Conservation (phyloP, 2,329 filamentous ascomycete species). For the Beauveria asiatica region DNA sequence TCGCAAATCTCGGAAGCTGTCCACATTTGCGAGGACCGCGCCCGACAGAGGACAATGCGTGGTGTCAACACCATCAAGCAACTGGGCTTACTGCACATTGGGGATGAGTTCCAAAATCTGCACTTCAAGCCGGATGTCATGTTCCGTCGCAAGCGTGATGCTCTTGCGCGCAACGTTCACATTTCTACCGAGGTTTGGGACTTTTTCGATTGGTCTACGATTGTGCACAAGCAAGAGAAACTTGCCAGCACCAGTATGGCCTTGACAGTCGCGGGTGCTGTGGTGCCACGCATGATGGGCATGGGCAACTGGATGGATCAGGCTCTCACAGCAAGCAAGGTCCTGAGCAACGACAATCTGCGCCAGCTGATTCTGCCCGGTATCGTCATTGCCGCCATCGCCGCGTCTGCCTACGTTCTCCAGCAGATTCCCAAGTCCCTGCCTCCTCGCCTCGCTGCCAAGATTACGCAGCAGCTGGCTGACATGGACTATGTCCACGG, state of each 20-base stretch:
- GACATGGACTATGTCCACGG: conserved; percentile 87
- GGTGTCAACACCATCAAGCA: conserved; percentile 85
- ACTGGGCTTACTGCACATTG: conserved; percentile 79
- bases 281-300: conserved; percentile 74
- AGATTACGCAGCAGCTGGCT: conserved; percentile 72
- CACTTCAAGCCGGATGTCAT: conserved; percentile 88
- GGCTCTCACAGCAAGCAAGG: conserved; percentile 67
- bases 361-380: conserved; percentile 74
- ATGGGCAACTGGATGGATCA: conserved; percentile 86
- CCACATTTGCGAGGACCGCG: conserved; percentile 72
- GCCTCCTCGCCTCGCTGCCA: conserved; percentile 73
- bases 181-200: conserved; percentile 84
- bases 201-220: conserved; percentile 78
- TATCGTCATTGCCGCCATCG: conserved; percentile 63
- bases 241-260: conserved; percentile 90
- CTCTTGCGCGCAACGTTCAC: conserved; percentile 74
- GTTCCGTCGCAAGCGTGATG: conserved; percentile 80
- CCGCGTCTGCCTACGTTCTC: conserved; percentile 72
- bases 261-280: conserved; percentile 77
- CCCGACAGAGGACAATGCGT: conserved; percentile 64
- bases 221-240: conserved; percentile 90
- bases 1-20: conserved; percentile 78
- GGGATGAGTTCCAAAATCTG: conserved; percentile 76
- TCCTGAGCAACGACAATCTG: conserved; percentile 74
- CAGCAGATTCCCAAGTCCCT: conserved; percentile 83